These are phyloP conservation scores for Friedmanniomyces simplex DNA, from an alignment of 495 filamentous ascomycete genomes.

Conservation along the genomic window DNA sequence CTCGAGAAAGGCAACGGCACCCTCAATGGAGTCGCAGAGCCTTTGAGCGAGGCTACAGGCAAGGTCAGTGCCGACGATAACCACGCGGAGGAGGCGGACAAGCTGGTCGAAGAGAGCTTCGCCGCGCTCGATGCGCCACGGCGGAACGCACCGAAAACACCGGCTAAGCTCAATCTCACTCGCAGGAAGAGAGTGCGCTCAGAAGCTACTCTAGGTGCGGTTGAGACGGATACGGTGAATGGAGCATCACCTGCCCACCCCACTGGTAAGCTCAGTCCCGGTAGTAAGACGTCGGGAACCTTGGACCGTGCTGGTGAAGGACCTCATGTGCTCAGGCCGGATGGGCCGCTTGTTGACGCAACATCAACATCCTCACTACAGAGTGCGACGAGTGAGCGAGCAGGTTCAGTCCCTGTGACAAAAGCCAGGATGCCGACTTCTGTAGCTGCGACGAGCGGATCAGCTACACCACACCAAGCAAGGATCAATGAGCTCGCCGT, in stretches of 20 bases:
- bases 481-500: background rate
- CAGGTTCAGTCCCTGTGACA: background rate
- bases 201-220: background rate
- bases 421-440: background rate
- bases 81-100: background rate
- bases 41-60: too few relatives aligned
- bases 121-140: background rate
- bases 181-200: background rate
- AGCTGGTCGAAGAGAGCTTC: background rate
- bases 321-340: background rate
- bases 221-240: background rate
- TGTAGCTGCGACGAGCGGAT: too few relatives aligned
- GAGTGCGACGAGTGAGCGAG: background rate
- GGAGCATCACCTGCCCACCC: background rate
- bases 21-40: too few relatives aligned
- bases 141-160: background rate
- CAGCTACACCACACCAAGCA: too few relatives aligned
- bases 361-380: background rate
- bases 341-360: background rate
- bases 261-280: background rate
- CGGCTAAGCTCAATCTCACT: background rate
- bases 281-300: background rate
- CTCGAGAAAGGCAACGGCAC: too few relatives aligned
- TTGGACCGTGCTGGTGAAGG: background rate
- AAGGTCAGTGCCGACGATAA: background rate